Evolutionary conservation across 2,329 filamentous ascomycete genomes (phyloP), one percentile per base, ranked within the genome.

Genomic region (Paracamarosporium sp.): DNA sequence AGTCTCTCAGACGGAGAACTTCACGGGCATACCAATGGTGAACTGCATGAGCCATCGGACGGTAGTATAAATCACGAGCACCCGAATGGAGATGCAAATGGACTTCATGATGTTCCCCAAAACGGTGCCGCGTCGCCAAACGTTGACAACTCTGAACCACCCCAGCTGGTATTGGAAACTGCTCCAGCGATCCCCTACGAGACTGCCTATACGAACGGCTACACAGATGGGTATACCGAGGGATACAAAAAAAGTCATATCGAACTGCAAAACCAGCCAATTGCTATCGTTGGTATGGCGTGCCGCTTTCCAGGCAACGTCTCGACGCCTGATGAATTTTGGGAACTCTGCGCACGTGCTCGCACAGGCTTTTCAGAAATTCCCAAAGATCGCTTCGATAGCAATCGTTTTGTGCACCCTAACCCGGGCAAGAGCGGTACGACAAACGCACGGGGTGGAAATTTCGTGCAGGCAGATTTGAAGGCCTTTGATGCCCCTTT

Each of bases 281-380:
- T 68, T 38, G 77, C 76, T 30, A 72, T 81, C 15, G 69, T 80
- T 56, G 78, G 78, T 41, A 76, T 77, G 57, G 65, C 70, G 20
- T 69, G 65, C 45, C 64, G 69, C 12, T 61, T 71, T 17, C 64
- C 71, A 1, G 70, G 70, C 24, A 60, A 55, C 20, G 64, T 64
- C 5, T 61, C 55, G 7, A 66, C 63, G 1, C 68, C 69, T 1
- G 67, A 71, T 41, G 65, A 71, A 28, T 68, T 73, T 17, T 73
- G 65, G 65, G 64, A 70, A 45, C 53, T 73, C 7, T 64, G 71
- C 15, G 56, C 65, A 12, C 63, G 66, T 3, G 53, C 54, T 15
- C 55, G 70, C 0, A 68, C 76, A 9, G 78, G 76, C 0, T 65
- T 64, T 1, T 77, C 76, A 2, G 58, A 69, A 8, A 74, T 78